These are phyloP conservation scores for Luvunga scandens DNA, from an alignment of 345 rosid species.

Conservation along the genomic window DNA sequence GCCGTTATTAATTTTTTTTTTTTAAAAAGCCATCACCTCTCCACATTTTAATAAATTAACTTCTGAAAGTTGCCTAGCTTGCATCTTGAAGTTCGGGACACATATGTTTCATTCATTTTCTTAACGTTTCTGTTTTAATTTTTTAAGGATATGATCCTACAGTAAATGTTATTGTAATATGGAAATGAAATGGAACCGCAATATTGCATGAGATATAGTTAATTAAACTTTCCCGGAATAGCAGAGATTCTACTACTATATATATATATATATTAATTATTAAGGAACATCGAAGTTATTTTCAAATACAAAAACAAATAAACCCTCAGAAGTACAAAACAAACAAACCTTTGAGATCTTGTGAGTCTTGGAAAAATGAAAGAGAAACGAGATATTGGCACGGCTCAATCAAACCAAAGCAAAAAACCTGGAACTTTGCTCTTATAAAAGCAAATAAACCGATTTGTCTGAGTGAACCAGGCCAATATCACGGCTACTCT, in stretches of 20 bases:
- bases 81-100: too few relatives aligned
- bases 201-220: background rate
- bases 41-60: too few relatives aligned
- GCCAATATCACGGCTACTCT: constrained; percentile 79
- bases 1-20: too few relatives aligned
- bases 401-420: constrained; percentile 80
- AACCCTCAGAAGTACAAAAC: too few relatives aligned
- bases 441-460: background rate
- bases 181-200: background rate
- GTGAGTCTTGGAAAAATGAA: constrained; percentile 26
- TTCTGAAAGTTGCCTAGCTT: too few relatives aligned
- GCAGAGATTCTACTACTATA: background rate
- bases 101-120: background rate
- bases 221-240: background rate
- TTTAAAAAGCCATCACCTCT: too few relatives aligned
- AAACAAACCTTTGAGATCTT: constrained; percentile 6
- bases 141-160: background rate
- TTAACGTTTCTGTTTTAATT: too few relatives aligned
- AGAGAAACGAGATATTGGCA: constrained; percentile 90
- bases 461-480: constrained; percentile 81
- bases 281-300: background rate
- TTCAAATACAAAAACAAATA: too few relatives aligned
- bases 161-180: background rate
- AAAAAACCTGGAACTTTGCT: background rate
- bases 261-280: background rate